Base-by-base conservation (phyloP, 345 rosid genomes). In the Lepidium sativum region DNA sequence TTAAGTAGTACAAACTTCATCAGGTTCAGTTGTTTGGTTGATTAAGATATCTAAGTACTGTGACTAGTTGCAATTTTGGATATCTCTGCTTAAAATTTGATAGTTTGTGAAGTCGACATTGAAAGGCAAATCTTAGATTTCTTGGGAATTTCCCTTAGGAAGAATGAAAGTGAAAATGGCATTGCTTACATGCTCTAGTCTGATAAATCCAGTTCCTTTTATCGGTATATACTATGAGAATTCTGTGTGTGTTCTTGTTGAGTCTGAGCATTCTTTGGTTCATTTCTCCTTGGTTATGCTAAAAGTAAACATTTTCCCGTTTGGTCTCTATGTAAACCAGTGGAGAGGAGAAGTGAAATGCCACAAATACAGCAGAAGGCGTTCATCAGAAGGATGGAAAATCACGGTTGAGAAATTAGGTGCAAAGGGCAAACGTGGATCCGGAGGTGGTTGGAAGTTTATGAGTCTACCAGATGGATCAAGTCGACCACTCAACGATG, bases 361-460 rank as follows among this genome's bases (percentile, higher is more conserved):
- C 76, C 97, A 94, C 82, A 88, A 80, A 59, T 88, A 94, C 71
- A 94, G 99, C 43, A 81, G 96, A 67, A 77, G 90, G 6, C 94
- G 97, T 10, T 65, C 91, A 20, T 35, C 78, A n/a, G 80, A 83
- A 9, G 99, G 97, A 38, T 94, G 99, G 99, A 83, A 80, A 58
- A 75, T 86, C 64, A 86, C 91, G 2, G 91, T 90, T 15, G 97
- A 90, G 77, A 94, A 90, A 75, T 31, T 94, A 38, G 99, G 99
- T 54, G 14, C 81, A 6, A 53, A 63, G 52, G 99, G 96, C 38
- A 94, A 86, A 75, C 88, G 95, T 6, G 97, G 99, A 72, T 79
- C 77, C 0, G 95, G 97, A 17, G 97, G 96, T 8, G 96, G 99
- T 31, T 92, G 97, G 99, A 89, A 86, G 78, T 94, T 86, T 59